Percentiles rank a stretch among this genome's conserved stretches.
These are phyloP conservation scores for Pleurotus pulmonarius DNA, from an alignment of 768 basidiomycete species.

Conservation along the genomic window DNA sequence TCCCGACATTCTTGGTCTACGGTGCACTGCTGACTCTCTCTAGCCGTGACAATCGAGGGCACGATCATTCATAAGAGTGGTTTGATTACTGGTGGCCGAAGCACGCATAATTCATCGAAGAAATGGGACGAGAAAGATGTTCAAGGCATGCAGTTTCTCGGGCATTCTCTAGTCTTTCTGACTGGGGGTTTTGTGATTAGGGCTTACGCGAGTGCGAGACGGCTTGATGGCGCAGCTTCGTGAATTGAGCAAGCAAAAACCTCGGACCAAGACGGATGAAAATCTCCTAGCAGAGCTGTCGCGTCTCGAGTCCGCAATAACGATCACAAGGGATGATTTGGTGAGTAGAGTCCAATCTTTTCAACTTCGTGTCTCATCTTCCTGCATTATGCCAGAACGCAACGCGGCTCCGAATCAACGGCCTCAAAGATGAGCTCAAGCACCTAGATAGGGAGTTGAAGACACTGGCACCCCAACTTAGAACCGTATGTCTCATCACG, in stretches of 20 bases:
- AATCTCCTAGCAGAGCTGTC: constrained; percentile 70
- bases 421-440: constrained; percentile 81
- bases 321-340: constrained; percentile 78
- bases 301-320: constrained; percentile 73
- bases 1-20: constrained; percentile 15
- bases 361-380: constrained; percentile 3
- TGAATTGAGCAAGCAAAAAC: constrained; percentile 82
- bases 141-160: constrained; percentile 47
- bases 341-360: constrained; percentile 35
- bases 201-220: constrained; percentile 58
- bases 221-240: constrained; percentile 68
- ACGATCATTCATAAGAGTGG: constrained; percentile 98
- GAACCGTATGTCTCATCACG: constrained; percentile 45
- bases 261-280: constrained; percentile 83
- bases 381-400: constrained; percentile 49
- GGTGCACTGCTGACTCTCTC: neutral
- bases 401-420: constrained; percentile 68
- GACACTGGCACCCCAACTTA: constrained; percentile 62
- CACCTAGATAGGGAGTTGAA: constrained; percentile 72
- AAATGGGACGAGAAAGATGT: constrained; percentile 97
- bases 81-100: constrained; percentile 91
- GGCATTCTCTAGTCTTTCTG: neutral
- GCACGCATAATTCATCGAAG: constrained; percentile 68
- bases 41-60: constrained; percentile 95
- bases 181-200: constrained; percentile 17